phyloP scores from a whole-genome alignment of 805 yeast species.

The Ogataea siamensis region DNA sequence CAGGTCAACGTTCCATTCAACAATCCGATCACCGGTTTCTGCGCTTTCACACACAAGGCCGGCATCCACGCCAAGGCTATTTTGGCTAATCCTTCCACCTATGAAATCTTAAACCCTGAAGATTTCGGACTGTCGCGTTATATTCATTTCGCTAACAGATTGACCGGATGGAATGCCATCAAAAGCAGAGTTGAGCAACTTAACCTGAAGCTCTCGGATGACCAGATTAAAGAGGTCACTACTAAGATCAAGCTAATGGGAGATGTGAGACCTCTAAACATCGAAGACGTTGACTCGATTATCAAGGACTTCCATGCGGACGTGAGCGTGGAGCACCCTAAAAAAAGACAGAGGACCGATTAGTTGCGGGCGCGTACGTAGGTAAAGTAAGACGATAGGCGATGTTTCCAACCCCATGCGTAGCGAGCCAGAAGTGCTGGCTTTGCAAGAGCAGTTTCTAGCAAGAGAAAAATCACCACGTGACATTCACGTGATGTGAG shows the following conservation, averaged over 20 bases:
- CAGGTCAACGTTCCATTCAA: constrained; percentile 97
- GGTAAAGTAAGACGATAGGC: constrained; percentile 1
- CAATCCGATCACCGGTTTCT: constrained; percentile 98
- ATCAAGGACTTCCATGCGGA: constrained; percentile 91
- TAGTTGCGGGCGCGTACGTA: constrained; percentile 1
- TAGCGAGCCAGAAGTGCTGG: not conserved
- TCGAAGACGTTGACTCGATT: constrained; percentile 96
- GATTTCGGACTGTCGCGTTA: constrained; percentile 96
- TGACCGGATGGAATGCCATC: constrained; percentile 99
- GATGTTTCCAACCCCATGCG: not conserved
- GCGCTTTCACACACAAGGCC: constrained; percentile 99
- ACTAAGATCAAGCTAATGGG: constrained; percentile 90
- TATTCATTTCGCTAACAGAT: constrained; percentile 95
- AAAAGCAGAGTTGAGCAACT: constrained; percentile 97
- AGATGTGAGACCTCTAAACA: constrained; percentile 89
- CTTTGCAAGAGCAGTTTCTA: too few relatives aligned
- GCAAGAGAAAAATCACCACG: too few relatives aligned
- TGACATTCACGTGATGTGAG: constrained; percentile 7
- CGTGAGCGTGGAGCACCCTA: constrained; percentile 25
- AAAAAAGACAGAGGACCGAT: constrained; percentile 8
- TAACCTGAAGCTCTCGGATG: constrained; percentile 84
- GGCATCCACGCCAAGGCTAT: constrained; percentile 99
- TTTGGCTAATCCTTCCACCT: constrained; percentile 97
- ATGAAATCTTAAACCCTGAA: constrained; percentile 90
- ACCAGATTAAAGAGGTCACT: constrained; percentile 93